Evolutionary conservation across 108 stramenopile genomes (phyloP).

Genomic region (Stephanodiscus triporus): DNA sequence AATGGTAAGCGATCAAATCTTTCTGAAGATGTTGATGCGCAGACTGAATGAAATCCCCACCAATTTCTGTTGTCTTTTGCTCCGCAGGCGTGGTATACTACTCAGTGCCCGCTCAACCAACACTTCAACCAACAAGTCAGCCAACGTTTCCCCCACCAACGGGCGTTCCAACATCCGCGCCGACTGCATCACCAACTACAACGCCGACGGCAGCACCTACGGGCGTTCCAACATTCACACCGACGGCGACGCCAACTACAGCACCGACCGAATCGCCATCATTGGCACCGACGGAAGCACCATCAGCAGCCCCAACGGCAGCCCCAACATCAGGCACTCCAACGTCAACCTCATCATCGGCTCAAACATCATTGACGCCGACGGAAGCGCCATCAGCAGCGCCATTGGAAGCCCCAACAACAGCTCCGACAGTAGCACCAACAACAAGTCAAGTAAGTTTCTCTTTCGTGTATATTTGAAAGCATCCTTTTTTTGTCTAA

Average conservation of each 20-base stretch:
- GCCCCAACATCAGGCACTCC: not conserved
- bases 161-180: too few relatives aligned
- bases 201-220: too few relatives aligned
- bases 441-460: not conserved
- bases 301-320: not conserved
- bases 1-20: not conserved
- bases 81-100: not conserved
- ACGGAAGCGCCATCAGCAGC: not conserved
- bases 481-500: too few relatives aligned
- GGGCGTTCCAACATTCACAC: too few relatives aligned
- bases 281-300: too few relatives aligned
- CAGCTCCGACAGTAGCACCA: too few relatives aligned
- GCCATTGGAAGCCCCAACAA: too few relatives aligned
- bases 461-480: too few relatives aligned
- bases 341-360: constrained; percentile 13
- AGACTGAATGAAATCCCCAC: not conserved
- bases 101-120: not conserved
- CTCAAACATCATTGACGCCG: not conserved
- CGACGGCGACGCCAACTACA: not conserved
- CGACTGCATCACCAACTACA: too few relatives aligned
- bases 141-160: too few relatives aligned
- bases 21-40: not conserved
- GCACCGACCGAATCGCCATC: too few relatives aligned
- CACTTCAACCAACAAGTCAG: not conserved
- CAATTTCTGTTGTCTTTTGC: not conserved